phyloP scores from a whole-genome alignment of 495 filamentous ascomycete species.

The Hypoxylon cercidicola region DNA sequence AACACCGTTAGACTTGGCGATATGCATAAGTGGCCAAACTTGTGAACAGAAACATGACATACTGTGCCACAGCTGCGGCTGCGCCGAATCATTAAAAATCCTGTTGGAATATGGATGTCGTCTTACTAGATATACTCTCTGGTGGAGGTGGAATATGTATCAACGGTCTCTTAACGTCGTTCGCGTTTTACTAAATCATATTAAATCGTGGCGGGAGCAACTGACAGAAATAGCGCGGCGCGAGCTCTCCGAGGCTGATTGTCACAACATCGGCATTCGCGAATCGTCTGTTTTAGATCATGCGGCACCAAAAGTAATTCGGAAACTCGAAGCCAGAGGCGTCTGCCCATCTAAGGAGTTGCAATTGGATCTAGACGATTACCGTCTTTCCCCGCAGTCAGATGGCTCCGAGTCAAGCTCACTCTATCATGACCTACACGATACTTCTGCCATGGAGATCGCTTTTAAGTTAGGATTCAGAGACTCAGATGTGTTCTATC shows the following conservation, averaged over 20 bases:
- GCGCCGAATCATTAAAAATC: too few relatives aligned
- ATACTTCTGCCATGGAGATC: too few relatives aligned
- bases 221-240: neutral
- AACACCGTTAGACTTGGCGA: too few relatives aligned
- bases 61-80: too few relatives aligned
- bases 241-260: neutral
- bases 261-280: neutral
- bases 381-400: neutral
- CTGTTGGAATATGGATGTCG: neutral
- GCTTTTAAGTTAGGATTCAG: too few relatives aligned
- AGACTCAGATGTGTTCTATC: too few relatives aligned
- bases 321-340: conserved; percentile 4
- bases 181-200: conserved; percentile 3
- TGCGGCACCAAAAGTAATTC: conserved; percentile 2
- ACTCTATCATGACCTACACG: too few relatives aligned
- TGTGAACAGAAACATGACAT: too few relatives aligned
- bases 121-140: too few relatives aligned
- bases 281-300: conserved; percentile 5
- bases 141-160: too few relatives aligned
- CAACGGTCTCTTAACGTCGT: too few relatives aligned
- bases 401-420: neutral
- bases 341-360: neutral
- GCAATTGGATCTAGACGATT: neutral
- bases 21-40: too few relatives aligned
- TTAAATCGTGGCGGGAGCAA: conserved; percentile 7